Percentiles rank a stretch among this genome's conserved stretches.
phyloP scores from a whole-genome alignment of 2,329 filamentous ascomycete species.

The Aspergillus sp. region DNA sequence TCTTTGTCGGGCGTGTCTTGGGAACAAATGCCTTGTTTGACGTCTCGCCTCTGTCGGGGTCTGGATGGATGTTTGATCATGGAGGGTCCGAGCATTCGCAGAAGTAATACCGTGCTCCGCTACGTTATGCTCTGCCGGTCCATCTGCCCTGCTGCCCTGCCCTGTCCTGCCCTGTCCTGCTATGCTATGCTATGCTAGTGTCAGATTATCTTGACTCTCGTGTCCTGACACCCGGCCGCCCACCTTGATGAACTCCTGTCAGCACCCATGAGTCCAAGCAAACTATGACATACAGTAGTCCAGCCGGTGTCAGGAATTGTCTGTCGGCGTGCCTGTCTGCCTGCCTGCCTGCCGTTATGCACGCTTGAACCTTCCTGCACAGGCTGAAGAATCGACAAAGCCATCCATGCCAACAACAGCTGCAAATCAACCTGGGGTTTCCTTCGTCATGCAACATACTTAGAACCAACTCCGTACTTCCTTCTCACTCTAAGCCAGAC shows the following conservation, averaged over 20 bases:
- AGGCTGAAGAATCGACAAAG: conserved; percentile 5
- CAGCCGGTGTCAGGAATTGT: neutral
- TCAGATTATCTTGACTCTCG: conserved; percentile 1
- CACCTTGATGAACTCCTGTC: conserved; percentile 4
- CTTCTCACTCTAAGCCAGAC: no score
- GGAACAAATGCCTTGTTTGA: conserved; percentile 1
- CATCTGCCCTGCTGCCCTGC: neutral
- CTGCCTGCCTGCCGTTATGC: neutral
- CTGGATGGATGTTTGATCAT: neutral
- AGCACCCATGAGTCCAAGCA: neutral
- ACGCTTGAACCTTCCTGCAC: neutral
- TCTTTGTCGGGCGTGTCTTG: neutral
- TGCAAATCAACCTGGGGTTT: neutral
- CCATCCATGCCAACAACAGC: neutral
- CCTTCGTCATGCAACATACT: no score
- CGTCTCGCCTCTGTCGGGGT: neutral
- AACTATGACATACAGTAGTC: conserved; percentile 4
- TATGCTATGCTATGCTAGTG: neutral
- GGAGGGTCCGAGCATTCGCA: neutral
- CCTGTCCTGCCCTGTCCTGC: conserved; percentile 3
- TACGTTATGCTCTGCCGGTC: neutral
- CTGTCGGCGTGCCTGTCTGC: neutral
- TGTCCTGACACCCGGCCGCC: neutral
- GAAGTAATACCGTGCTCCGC: neutral
- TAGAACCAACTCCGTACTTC: no score